Evolutionary conservation across 345 rosid genomes (phyloP).

Genomic region (Stellera chamaejasme): DNA sequence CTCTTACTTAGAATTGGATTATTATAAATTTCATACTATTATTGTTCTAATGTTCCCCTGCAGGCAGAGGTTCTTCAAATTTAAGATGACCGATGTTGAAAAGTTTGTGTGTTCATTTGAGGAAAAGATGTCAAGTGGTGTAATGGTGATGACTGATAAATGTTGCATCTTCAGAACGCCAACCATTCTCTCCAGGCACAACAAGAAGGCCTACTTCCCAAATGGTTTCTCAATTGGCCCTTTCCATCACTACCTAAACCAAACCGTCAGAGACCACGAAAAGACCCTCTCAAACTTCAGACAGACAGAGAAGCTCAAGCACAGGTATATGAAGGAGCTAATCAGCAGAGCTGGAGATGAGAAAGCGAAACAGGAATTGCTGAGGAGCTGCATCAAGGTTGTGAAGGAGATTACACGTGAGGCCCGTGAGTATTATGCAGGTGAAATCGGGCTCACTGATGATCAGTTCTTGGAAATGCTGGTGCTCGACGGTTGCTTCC

Average conservation of each 20-base stretch:
- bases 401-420: slow-evolving; percentile 2
- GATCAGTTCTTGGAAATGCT: slow-evolving; percentile 13
- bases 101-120: slow-evolving; percentile 6
- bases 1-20: too few species aligned
- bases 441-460: neutral
- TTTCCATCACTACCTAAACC: slow-evolving; percentile 7
- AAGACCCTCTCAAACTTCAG: neutral
- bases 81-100: slow-evolving; percentile 4
- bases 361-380: neutral
- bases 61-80: too few species aligned
- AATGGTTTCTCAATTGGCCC: slow-evolving; percentile 27
- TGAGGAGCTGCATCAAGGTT: neutral
- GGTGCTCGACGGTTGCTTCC: slow-evolving; percentile 28
- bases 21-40: too few species aligned
- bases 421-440: slow-evolving; percentile 18
- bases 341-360: slow-evolving; percentile 1
- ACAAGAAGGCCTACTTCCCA: slow-evolving; percentile 15
- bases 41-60: too few species aligned
- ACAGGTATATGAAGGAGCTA: slow-evolving; percentile 17
- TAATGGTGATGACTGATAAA: slow-evolving; percentile 3
- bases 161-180: slow-evolving; percentile 21
- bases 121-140: slow-evolving; percentile 2
- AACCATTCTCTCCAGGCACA: slow-evolving; percentile 14
- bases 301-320: slow-evolving; percentile 13
- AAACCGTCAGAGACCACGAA: too few species aligned